Evolutionary conservation across 73 alveolate species (phyloP).

Genomic region (Breviolum minutum): DNA sequence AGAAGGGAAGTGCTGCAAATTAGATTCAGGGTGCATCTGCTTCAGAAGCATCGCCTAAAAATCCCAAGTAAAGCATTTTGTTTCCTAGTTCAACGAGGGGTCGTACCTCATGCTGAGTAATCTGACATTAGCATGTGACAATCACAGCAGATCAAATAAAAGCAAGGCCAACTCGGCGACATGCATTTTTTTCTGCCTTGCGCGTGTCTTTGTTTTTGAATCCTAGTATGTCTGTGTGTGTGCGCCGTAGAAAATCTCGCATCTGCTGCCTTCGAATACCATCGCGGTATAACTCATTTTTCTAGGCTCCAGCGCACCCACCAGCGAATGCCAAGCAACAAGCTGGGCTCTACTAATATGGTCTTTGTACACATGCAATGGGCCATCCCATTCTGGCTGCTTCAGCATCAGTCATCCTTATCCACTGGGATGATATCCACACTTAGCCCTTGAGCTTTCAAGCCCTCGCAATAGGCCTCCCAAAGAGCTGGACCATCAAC

Average conservation of each 20-base stretch:
- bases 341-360: constrained; percentile 15
- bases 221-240: constrained; percentile 21
- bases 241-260: background rate
- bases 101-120: too few relatives aligned
- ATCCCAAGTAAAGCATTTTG: too few relatives aligned
- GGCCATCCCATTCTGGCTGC: background rate
- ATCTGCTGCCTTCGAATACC: background rate
- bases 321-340: constrained; percentile 56
- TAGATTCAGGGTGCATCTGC: too few relatives aligned
- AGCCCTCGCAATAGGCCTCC: constrained; percentile 74
- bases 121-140: too few relatives aligned
- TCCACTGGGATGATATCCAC: constrained; percentile 77
- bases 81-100: too few relatives aligned
- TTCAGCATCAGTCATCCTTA: constrained; percentile 45
- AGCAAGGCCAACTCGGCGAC: too few relatives aligned
- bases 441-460: constrained; percentile 83
- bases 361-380: constrained; percentile 63
- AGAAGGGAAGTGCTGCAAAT: too few relatives aligned
- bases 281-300: background rate
- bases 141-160: too few relatives aligned
- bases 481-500: background rate
- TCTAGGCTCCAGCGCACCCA: background rate
- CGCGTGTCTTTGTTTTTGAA: constrained; percentile 8
- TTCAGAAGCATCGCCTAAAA: too few relatives aligned
- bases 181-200: background rate